These are phyloP conservation scores for Cryptococcus sp. DNA, from an alignment of 1,284 basidiomycete genomes.

Conservation along the genomic window DNA sequence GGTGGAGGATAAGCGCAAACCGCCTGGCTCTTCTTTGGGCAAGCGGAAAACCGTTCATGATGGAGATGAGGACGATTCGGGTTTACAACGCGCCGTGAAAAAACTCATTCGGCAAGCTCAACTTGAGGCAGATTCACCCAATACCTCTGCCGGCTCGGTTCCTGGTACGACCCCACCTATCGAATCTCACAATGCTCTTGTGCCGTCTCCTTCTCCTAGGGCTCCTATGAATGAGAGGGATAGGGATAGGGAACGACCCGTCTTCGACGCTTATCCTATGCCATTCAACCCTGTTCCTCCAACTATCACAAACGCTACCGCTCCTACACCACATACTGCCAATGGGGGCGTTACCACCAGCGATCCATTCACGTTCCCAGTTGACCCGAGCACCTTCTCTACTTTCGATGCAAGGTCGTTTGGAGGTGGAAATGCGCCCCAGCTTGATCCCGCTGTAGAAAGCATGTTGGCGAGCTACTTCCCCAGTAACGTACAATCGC, in stretches of 20 bases:
- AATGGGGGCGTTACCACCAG: conserved; percentile 2
- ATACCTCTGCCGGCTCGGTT: conserved; percentile 17
- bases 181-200: not conserved
- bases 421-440: conserved; percentile 14
- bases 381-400: conserved; percentile 27
- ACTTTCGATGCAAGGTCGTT: conserved; percentile 10
- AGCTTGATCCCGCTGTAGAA: conserved; percentile 46
- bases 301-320: conserved; percentile 14
- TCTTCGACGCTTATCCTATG: conserved; percentile 51
- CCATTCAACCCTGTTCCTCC: conserved; percentile 23
- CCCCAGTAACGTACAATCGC: conserved; percentile 16
- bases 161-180: conserved; percentile 14
- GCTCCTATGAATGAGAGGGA: conserved; percentile 10
- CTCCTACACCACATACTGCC: conserved; percentile 1
- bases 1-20: conserved; percentile 48
- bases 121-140: conserved; percentile 44
- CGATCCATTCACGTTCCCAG: conserved; percentile 35
- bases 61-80: conserved; percentile 44
- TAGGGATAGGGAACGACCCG: conserved; percentile 38
- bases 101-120: conserved; percentile 51
- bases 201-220: conserved; percentile 10
- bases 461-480: conserved; percentile 45
- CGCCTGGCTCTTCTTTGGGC: conserved; percentile 34
- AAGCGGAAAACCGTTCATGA: conserved; percentile 45
- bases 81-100: conserved; percentile 52